Evolutionary conservation across 148 eudicot species (phyloP).

Genomic region (Camellia granthamiana): DNA sequence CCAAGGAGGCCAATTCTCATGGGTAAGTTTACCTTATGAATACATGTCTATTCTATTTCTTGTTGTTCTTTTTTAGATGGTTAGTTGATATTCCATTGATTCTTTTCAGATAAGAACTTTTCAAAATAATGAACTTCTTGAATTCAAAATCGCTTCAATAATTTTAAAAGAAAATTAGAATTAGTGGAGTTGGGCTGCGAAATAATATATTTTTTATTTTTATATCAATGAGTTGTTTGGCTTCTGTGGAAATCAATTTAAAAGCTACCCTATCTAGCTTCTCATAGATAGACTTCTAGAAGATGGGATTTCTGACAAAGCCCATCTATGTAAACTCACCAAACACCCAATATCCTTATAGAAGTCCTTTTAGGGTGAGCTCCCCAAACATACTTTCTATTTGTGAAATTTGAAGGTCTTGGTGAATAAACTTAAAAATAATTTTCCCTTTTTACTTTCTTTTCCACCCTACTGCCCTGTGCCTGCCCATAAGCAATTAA

Average conservation of each 20-base stretch:
- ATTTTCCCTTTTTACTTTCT: not conserved
- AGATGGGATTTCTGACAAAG: too few relatives aligned
- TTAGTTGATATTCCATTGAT: not conserved
- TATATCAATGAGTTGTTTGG: too few relatives aligned
- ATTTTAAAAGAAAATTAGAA: not conserved
- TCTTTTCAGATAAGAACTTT: not conserved
- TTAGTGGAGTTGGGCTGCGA: not conserved
- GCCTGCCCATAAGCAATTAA: not conserved
- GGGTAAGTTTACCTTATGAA: slow-evolving; percentile 53
- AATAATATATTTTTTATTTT: too few relatives aligned
- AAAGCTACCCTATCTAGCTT: too few relatives aligned
- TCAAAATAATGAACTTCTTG: not conserved
- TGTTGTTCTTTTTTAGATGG: not conserved
- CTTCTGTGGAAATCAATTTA: too few relatives aligned
- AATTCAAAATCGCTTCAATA: not conserved
- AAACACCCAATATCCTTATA: too few relatives aligned
- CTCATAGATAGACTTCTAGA: too few relatives aligned
- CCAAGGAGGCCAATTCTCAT: slow-evolving; percentile 89
- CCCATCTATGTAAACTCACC: too few relatives aligned
- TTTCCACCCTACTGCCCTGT: not conserved
- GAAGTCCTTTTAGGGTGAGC: too few relatives aligned
- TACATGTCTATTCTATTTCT: not conserved
- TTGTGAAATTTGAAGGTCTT: not conserved
- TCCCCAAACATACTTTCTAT: not conserved
- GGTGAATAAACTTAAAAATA: not conserved